Percentiles rank a stretch among this genome's conserved stretches.
These are phyloP conservation scores for Neonectria neomacrospora DNA, from an alignment of 2,329 filamentous ascomycete genomes.

Conservation along the genomic window DNA sequence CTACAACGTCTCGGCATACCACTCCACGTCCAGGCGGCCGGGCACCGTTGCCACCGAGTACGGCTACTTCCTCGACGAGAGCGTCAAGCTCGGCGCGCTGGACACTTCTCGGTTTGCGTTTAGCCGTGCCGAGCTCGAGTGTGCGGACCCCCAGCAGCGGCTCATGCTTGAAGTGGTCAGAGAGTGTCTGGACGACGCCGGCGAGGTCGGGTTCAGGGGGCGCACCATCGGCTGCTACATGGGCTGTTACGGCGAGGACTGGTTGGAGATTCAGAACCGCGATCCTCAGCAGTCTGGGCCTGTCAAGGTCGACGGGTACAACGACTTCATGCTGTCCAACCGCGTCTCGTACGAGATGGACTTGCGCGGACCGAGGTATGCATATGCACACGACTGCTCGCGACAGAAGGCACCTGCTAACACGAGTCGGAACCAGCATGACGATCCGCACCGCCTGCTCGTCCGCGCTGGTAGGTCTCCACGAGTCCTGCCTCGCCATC, in stretches of 20 bases:
- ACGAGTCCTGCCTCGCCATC: slow-evolving; percentile 47
- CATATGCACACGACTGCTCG: not conserved
- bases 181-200: not conserved
- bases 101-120: slow-evolving; percentile 19
- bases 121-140: slow-evolving; percentile 7
- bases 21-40: slow-evolving; percentile 6
- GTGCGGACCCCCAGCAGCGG: not conserved
- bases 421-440: slow-evolving; percentile 37
- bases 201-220: not conserved
- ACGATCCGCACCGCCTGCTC: slow-evolving; percentile 52
- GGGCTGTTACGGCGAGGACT: not conserved
- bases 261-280: not conserved
- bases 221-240: not conserved
- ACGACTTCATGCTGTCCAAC: not conserved
- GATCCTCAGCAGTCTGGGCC: not conserved
- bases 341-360: not conserved
- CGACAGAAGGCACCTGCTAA: not conserved
- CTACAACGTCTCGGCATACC: slow-evolving; percentile 27
- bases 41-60: slow-evolving; percentile 18
- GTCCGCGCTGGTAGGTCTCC: slow-evolving; percentile 44
- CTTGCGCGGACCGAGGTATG: not conserved
- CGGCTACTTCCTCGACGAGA: slow-evolving; percentile 27
- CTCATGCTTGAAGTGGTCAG: not conserved
- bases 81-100: slow-evolving; percentile 2
- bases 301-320: not conserved